Percentiles rank a stretch among this genome's conserved stretches.
Conservation (phyloP, 345 rosid genomes). For the Balakata baccata region DNA sequence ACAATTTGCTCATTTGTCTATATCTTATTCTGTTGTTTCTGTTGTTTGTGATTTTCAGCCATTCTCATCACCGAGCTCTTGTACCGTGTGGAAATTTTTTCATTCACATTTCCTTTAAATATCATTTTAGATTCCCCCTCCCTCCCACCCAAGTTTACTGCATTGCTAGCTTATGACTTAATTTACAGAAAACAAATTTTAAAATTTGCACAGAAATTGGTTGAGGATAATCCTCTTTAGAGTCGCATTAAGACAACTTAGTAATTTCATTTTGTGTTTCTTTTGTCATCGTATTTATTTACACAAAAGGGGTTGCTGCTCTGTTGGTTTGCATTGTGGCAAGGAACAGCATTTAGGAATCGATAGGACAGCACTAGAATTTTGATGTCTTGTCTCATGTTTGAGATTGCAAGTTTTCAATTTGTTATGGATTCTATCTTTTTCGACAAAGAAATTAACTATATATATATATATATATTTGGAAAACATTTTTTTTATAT, state of each 20-base stretch:
- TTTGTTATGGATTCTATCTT: too few relatives aligned
- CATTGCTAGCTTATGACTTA: background rate
- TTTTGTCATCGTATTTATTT: too few relatives aligned
- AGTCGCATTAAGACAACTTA: background rate
- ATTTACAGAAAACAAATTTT: background rate
- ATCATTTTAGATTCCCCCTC: background rate
- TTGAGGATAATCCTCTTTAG: too few relatives aligned
- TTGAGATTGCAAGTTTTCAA: too few relatives aligned
- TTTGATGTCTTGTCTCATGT: too few relatives aligned
- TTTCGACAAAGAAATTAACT: too few relatives aligned
- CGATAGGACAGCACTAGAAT: background rate
- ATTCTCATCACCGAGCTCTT: constrained; percentile 12
- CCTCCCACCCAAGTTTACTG: background rate
- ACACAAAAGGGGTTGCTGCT: background rate
- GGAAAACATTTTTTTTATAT: too few relatives aligned
- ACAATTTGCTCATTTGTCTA: constrained; percentile 18
- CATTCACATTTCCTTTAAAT: background rate
- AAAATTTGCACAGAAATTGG: too few relatives aligned
- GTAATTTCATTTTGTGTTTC: background rate
- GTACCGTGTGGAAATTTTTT: constrained; percentile 9
- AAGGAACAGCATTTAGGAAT: background rate
- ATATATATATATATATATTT: too few relatives aligned
- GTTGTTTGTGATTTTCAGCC: constrained; percentile 4
- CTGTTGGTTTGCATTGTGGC: background rate
- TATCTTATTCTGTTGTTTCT: background rate